Conservation (phyloP, 305 asterid genomes). For the Fraxinus xanthoxyloides region DNA sequence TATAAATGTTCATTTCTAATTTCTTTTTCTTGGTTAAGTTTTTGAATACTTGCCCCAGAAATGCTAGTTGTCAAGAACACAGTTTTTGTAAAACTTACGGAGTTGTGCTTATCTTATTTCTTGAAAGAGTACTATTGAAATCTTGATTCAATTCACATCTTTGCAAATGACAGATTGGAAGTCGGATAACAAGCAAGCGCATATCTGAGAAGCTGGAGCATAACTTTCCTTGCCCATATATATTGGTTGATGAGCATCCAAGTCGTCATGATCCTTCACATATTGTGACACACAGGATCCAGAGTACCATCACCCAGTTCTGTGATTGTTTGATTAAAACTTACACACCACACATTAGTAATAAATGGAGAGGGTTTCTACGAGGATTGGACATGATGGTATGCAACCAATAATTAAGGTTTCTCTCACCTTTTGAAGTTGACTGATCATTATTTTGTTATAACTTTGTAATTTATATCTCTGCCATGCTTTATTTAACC, state of each 20-base stretch:
- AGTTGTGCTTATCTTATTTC: conserved; percentile 9
- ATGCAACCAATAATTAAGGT: conserved; percentile 22
- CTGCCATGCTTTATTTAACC: conserved; percentile 13
- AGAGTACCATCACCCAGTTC: conserved; percentile 56
- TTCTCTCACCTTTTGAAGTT: neutral
- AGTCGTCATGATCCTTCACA: conserved; percentile 94
- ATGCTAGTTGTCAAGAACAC: neutral
- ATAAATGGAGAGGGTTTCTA: conserved; percentile 51
- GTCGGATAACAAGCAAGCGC: conserved; percentile 87
- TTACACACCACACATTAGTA: conserved; percentile 38
- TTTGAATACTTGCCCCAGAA: neutral
- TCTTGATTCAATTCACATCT: conserved; percentile 22
- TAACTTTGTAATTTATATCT: neutral
- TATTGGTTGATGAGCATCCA: conserved; percentile 90
- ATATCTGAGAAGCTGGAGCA: conserved; percentile 75
- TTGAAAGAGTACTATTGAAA: conserved; percentile 15
- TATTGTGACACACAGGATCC: conserved; percentile 77
- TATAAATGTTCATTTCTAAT: neutral
- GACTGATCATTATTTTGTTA: neutral
- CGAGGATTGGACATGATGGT: conserved; percentile 74
- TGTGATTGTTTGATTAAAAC: conserved; percentile 50
- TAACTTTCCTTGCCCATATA: conserved; percentile 66
- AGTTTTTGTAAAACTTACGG: neutral
- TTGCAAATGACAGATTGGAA: conserved; percentile 68
- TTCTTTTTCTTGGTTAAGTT: neutral